Evolutionary conservation across 202 grass and related monocot species (phyloP).

Genomic region (Schoenoplectus tabernaemontani): DNA sequence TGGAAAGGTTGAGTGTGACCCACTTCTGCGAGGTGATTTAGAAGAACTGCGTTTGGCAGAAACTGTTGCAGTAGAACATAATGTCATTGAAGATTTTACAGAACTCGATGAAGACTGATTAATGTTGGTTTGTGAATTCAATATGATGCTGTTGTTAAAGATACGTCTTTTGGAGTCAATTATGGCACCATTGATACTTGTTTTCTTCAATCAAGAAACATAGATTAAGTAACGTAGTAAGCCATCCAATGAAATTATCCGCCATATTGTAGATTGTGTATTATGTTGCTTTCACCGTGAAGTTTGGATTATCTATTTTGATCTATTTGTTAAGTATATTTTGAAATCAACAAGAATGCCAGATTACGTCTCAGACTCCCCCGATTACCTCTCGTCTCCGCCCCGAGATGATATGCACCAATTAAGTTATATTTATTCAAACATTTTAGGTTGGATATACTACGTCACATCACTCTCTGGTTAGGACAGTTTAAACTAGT

Average conservation of each 20-base stretch:
- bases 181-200: neutral
- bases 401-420: no score
- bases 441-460: no score
- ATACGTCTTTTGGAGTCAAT: neutral
- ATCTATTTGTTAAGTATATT: neutral
- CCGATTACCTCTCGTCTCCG: no score
- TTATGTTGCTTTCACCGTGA: neutral
- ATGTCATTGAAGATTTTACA: slow-evolving; percentile 56
- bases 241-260: neutral
- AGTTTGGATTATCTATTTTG: neutral
- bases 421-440: no score
- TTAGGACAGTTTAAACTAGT: no score
- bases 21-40: slow-evolving; percentile 55
- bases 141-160: neutral
- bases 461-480: no score
- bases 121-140: neutral
- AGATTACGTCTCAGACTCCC: no score
- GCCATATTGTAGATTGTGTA: neutral
- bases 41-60: slow-evolving; percentile 51
- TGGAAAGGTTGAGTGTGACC: slow-evolving; percentile 46
- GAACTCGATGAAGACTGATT: slow-evolving; percentile 37
- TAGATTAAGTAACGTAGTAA: neutral
- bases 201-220: neutral
- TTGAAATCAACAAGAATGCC: no score
- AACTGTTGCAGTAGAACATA: slow-evolving; percentile 16